A percentile compares a stretch with the other conserved stretches of the same genome.
These are phyloP conservation scores for Haberlea rhodopensis DNA, from an alignment of 257 asterid species.

Conservation along the genomic window DNA sequence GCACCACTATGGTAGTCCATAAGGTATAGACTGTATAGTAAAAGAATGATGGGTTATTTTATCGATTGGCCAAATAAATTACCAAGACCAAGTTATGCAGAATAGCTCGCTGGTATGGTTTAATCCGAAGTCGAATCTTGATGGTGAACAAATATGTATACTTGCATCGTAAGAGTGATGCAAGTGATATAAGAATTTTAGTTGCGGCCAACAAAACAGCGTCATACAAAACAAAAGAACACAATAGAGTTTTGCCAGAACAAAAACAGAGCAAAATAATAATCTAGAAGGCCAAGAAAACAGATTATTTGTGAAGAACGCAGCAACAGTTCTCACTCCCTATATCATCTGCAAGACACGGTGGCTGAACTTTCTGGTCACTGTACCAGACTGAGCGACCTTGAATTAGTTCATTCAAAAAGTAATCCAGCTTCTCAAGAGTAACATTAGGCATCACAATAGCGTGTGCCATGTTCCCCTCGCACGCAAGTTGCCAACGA, in stretches of 20 bases:
- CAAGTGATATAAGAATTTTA: background rate
- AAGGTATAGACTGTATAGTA: too few species aligned
- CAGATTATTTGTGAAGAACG: conserved; percentile 40
- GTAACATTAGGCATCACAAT: conserved; percentile 88
- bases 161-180: too few species aligned
- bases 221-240: background rate
- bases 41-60: too few species aligned
- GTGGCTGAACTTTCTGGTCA: conserved; percentile 50
- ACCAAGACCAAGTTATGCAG: too few species aligned
- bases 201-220: background rate
- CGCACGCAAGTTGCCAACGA: conserved; percentile 94
- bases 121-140: too few species aligned
- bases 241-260: conserved; percentile 16
- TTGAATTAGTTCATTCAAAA: conserved; percentile 56
- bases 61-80: too few species aligned
- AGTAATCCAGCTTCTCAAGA: conserved; percentile 69
- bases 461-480: conserved; percentile 85
- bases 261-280: conserved; percentile 10
- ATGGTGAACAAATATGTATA: too few species aligned
- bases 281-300: conserved; percentile 20
- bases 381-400: conserved; percentile 69
- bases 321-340: conserved; percentile 61
- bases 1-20: too few species aligned
- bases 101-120: too few species aligned
- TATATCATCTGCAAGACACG: conserved; percentile 80